Base-by-base conservation (phyloP, 495 filamentous ascomycete genomes). In the Penicillium antarcticum region DNA sequence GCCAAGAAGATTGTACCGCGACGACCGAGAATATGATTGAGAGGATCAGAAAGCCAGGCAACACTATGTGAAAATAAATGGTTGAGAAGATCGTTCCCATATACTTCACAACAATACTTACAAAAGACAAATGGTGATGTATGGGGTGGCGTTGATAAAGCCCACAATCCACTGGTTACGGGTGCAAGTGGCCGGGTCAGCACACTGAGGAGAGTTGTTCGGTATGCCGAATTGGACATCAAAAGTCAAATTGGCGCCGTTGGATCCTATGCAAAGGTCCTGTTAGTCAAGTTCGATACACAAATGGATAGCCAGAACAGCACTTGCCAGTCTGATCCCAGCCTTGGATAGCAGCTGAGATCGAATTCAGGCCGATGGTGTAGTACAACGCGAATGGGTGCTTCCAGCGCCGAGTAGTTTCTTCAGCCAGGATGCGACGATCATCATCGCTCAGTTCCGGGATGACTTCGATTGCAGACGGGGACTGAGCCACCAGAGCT, bases 231-330 rank as follows among this genome's bases (percentile, higher is more conserved):
- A 77, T 7, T 64, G 67, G 0, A 57, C 45, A 5, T 80, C 81
- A 65, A 88, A 90, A 45, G 78, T 80, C 54, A 91, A 72, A 52
- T 84, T 90, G 23, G 87, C 87, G 40, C 87, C 87, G 58, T 90
- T 91, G 2, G 80, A 81, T n/a, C 87, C 66, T 69, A 65, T 5
- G 56, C 33, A 48, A 29, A 31, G 23, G 6, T 0, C 11, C 21
- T 23, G 21, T 48, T 10, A 48, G 45, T n/a, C 24, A 40, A 39
- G 2, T 33, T 6, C 6, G 10, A 14, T 10, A 7, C 12, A 23
- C 38, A 21, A 58, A 40, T 33, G 24, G 8, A 18, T 32, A 11
- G 19, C 24, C 2, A 23, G 14, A 12, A 33, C 1, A 40, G 13
- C 13, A 26, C 29, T 33, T 35, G 63, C 64, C 83, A 38, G 82